Evolutionary conservation across 306 rosid species (phyloP), one percentile per base, ranked within the genome.

Genomic region (Luffa aegyptiaca): DNA sequence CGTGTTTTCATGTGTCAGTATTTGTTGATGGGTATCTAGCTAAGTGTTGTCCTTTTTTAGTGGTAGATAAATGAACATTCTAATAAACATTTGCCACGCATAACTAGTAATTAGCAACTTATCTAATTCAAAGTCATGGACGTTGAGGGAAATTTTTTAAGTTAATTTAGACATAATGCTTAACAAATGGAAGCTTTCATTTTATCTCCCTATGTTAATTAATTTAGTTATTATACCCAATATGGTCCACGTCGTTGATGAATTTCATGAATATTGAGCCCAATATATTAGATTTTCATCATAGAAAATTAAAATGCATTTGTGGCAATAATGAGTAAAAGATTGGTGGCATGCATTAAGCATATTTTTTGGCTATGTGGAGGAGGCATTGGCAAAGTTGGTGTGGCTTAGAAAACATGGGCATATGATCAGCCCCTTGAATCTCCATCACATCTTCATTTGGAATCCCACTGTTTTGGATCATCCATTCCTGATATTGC

Each of bases 351-450:
- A 21, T 9, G 6, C 5, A 1, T 66, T 66, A 71, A 42, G 20
- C 56, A 21, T 10, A 71, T 10, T 5, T 72, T 20, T 72, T 14
- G 20, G 86, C 87, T 0, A 87, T 81, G 18, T 87, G 56, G 18
- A 86, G 46, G 7, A 93, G 89, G 81, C 62, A 42, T 49, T 83
- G 42, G 14, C 59, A 81, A 1, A 83, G 79, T 69, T 86, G 73
- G 39, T 49, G 81, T 5, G 88, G 84, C 57, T 81, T 86, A 1
- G 83, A 86, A 59, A 83, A 71, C 88, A 83, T 86, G 26, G 88
- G 39, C 88, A 86, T 81, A 42, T 86, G 88, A 68, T 86, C 88
- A 10, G 85, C 83, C 0, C 85, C 94, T 5, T 83, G 44, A 44
- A 91, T 84, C 76, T 86, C 87, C 48, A 80, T 33, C 70, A 88